A percentile compares a stretch with the other conserved stretches of the same genome.
Evolutionary conservation across 352 stramenopile genomes (phyloP).

Genomic region (Phytophthora syringae): DNA sequence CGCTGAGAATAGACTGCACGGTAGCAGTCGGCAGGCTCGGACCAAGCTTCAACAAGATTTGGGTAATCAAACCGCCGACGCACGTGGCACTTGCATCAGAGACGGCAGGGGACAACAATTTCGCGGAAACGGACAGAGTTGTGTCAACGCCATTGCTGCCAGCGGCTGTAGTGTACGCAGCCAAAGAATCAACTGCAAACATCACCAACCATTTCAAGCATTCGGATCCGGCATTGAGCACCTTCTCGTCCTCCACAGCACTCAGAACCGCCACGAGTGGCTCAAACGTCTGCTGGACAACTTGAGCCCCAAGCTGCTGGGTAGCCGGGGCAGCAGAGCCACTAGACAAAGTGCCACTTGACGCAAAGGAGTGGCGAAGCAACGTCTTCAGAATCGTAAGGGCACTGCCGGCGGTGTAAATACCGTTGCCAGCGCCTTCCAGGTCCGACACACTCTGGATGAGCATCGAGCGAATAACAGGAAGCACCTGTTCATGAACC

Average conservation of each 20-base stretch:
- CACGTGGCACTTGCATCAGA: slow-evolving; percentile 76
- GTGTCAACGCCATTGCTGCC: slow-evolving; percentile 69
- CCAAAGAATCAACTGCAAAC: slow-evolving; percentile 71
- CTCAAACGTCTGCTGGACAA: slow-evolving; percentile 80
- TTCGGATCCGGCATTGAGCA: slow-evolving; percentile 75
- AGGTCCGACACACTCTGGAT: slow-evolving; percentile 56
- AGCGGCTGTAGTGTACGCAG: slow-evolving; percentile 45
- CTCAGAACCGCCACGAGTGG: slow-evolving; percentile 68
- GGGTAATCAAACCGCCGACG: slow-evolving; percentile 80
- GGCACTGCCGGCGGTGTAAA: slow-evolving; percentile 67
- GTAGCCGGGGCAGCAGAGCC: slow-evolving; percentile 33
- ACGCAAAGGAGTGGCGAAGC: slow-evolving; percentile 72
- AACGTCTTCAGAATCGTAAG: slow-evolving; percentile 81
- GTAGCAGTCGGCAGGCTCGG: slow-evolving; percentile 61
- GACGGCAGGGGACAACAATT: slow-evolving; percentile 68
- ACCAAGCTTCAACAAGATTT: slow-evolving; percentile 79
- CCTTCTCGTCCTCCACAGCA: slow-evolving; percentile 75
- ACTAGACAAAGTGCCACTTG: slow-evolving; percentile 32
- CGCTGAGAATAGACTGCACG: slow-evolving; percentile 78
- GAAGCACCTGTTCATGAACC: slow-evolving; percentile 70
- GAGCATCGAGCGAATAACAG: slow-evolving; percentile 66
- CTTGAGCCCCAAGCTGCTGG: slow-evolving; percentile 60
- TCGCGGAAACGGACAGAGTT: slow-evolving; percentile 71
- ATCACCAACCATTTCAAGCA: slow-evolving; percentile 89
- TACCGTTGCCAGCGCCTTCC: slow-evolving; percentile 56